Percentiles rank a stretch among this genome's conserved stretches.
These are phyloP conservation scores for Salix dunnii DNA, from an alignment of 345 rosid species.

Conservation along the genomic window DNA sequence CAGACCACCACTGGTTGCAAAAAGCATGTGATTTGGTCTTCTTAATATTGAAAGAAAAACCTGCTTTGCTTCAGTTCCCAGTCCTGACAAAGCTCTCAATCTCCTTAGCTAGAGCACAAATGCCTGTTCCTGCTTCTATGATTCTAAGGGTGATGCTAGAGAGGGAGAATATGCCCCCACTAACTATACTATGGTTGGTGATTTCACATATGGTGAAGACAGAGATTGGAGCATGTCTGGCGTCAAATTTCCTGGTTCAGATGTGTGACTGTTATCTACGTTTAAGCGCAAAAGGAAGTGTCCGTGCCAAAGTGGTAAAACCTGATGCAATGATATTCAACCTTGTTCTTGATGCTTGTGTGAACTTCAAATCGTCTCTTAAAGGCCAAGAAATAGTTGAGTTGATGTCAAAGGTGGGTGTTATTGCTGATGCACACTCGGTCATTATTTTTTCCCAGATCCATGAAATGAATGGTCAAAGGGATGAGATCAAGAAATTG, in stretches of 20 bases:
- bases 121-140: slow-evolving; percentile 51
- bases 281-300: slow-evolving; percentile 18
- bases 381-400: slow-evolving; percentile 74
- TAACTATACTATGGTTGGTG: slow-evolving; percentile 38
- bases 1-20: slow-evolving; percentile 50
- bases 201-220: slow-evolving; percentile 76
- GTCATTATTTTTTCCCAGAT: slow-evolving; percentile 51
- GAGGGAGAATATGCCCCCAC: slow-evolving; percentile 29
- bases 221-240: slow-evolving; percentile 59
- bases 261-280: slow-evolving; percentile 40
- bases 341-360: slow-evolving; percentile 73
- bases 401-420: slow-evolving; percentile 51
- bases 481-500: slow-evolving; percentile 70
- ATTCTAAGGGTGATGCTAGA: slow-evolving; percentile 59
- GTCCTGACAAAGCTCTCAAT: slow-evolving; percentile 49
- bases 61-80: slow-evolving; percentile 34
- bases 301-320: slow-evolving; percentile 34
- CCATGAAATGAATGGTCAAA: slow-evolving; percentile 68
- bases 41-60: slow-evolving; percentile 38
- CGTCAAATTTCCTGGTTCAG: slow-evolving; percentile 64
- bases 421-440: slow-evolving; percentile 73
- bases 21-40: slow-evolving; percentile 54
- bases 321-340: slow-evolving; percentile 68
- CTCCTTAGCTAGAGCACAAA: slow-evolving; percentile 66
- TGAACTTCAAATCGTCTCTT: slow-evolving; percentile 53